These are phyloP conservation scores for Picochlorum sp. DNA, from an alignment of 139 green algal genomes.

Conservation along the genomic window DNA sequence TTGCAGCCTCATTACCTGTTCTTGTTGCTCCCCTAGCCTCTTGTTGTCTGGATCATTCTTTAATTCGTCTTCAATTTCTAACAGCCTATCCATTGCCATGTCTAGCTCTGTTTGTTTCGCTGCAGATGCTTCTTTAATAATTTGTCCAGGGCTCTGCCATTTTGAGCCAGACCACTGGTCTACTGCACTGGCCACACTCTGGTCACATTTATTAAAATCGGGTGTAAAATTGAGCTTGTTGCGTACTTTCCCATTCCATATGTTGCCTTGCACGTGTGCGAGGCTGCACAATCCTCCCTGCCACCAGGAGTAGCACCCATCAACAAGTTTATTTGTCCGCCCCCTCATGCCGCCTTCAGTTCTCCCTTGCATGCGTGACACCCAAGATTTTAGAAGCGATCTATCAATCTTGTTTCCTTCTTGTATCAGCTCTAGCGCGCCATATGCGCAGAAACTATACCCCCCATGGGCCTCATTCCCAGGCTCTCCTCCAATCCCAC, in stretches of 20 bases:
- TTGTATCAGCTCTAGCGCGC: slow-evolving; percentile 59
- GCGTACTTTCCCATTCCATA: not conserved
- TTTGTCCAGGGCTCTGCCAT: too few species aligned
- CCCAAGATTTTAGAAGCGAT: slow-evolving; percentile 61
- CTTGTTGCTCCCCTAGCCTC: too few species aligned
- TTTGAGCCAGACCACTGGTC: too few species aligned
- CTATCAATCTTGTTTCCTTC: slow-evolving; percentile 50
- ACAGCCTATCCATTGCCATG: too few species aligned
- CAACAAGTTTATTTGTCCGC: slow-evolving; percentile 97
- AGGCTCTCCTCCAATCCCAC: slow-evolving; percentile 90
- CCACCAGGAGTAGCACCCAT: slow-evolving; percentile 97
- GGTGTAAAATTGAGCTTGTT: too few species aligned
- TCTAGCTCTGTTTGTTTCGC: too few species aligned
- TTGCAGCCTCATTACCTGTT: too few species aligned
- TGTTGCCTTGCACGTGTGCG: slow-evolving; percentile 9
- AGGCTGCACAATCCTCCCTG: slow-evolving; percentile 78
- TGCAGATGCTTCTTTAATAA: too few species aligned
- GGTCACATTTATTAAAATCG: too few species aligned
- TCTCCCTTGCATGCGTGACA: slow-evolving; percentile 52
- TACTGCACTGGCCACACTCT: too few species aligned
- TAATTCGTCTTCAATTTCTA: too few species aligned
- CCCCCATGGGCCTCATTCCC: slow-evolving; percentile 95
- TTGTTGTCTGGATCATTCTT: too few species aligned
- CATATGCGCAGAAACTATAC: slow-evolving; percentile 94
- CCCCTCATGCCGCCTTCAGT: slow-evolving; percentile 93